Evolutionary conservation across 78 protist species (phyloP).

Genomic region (Dictyostelium discoideum): dicty_2.7 NC_007089.4:2640001-2640500

Average conservation of each 20-base stretch:
- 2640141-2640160: background rate
- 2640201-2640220: conserved; percentile 43
- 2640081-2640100: background rate
- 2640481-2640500: background rate
- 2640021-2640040: background rate
- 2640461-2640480: background rate
- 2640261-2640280: conserved; percentile 37
- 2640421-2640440: conserved; percentile 21
- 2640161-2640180: background rate
- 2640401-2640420: conserved; percentile 63
- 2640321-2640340: conserved; percentile 27
- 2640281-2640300: conserved; percentile 72
- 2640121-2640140: background rate
- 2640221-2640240: conserved; percentile 44
- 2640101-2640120: background rate
- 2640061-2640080: too few relatives aligned
- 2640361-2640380: conserved; percentile 65
- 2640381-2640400: conserved; percentile 51
- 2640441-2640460: background rate
- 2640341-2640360: conserved; percentile 36
- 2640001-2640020: background rate
- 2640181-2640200: conserved; percentile 13
- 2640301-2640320: conserved; percentile 66
- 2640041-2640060: background rate
- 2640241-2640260: conserved; percentile 61